Base-by-base conservation (phyloP, 2,329 filamentous ascomycete species). In the Colletotrichum caudatum region DNA sequence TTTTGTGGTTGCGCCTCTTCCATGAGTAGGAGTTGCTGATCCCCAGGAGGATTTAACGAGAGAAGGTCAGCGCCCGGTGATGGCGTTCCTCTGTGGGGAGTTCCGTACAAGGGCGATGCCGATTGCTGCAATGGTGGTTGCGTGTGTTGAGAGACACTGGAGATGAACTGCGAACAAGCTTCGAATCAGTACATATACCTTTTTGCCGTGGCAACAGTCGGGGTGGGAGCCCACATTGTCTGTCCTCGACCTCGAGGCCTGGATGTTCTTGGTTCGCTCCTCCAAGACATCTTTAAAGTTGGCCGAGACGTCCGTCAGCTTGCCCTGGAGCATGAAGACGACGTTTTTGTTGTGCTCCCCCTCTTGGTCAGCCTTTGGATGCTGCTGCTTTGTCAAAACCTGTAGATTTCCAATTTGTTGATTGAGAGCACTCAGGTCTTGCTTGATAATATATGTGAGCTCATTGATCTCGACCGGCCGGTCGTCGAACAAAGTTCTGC, bases 301-400 rank as follows among this genome's bases (percentile, higher is more conserved):
- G 74, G 92, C 94, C 35, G 93, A 93, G 4, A 99, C 73, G 78
- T 97, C 94, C 50, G 94, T 95, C 51, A 98, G 86, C 79, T 96
- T 96, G 73, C 94, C 94, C 82, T 98, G 94, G 23, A 98, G 85
- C 79, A 98, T 87, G 73, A 97, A 91, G 3, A 98, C 93, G 41
- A 98, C 96, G 79, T 98, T 98, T 83, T 97, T 97, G 85, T 97
- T 97, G 84, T 99, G 97, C 80, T 98, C 95, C 76, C 94, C 94
- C 81, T 97, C 94, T 79, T 98, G 95, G 76, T 89, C 90, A 74
- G 84, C 86, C 75, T 86, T 88, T 54, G 93, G 92, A 76, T 95
- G 92, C 81, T 95, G 92, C 71, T 93, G 89, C 65, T 91, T 89
- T 18, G 94, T 92, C 57, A 98, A 87, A 8, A 88, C 84, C 79